Evolutionary conservation across 306 rosid genomes (phyloP).

Genomic region (Trifolium dubium): DNA sequence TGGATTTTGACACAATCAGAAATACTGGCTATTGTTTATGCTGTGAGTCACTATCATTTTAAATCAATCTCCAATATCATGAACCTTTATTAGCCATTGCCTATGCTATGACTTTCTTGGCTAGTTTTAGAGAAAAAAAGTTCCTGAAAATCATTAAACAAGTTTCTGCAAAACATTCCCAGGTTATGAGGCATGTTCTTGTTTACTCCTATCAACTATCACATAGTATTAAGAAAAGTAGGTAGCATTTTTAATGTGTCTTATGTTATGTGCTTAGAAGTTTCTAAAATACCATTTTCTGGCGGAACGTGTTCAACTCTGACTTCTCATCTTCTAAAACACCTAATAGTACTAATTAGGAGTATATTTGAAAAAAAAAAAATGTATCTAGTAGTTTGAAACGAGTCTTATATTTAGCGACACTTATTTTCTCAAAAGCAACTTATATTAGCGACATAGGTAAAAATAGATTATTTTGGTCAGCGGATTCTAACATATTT

Average conservation of each 20-base stretch:
- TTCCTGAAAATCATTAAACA: slow-evolving; percentile 6
- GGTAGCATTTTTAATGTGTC: not conserved
- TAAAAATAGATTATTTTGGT: slow-evolving; percentile 13
- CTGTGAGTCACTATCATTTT: slow-evolving; percentile 59
- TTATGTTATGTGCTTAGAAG: not conserved
- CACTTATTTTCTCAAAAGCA: too few relatives aligned
- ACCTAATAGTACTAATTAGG: not conserved
- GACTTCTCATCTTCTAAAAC: not conserved
- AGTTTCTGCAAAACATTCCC: slow-evolving; percentile 1
- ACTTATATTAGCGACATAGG: not conserved
- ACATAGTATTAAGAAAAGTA: not conserved
- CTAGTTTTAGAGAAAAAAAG: not conserved
- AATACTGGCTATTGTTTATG: slow-evolving; percentile 76
- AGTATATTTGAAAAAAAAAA: too few relatives aligned
- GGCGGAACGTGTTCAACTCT: not conserved
- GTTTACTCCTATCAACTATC: not conserved
- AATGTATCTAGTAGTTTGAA: not conserved
- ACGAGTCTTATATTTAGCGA: not conserved
- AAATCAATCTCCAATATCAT: slow-evolving; percentile 16
- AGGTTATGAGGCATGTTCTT: slow-evolving; percentile 6
- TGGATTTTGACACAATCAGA: slow-evolving; percentile 86
- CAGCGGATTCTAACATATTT: slow-evolving; percentile 6
- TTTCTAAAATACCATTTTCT: not conserved
- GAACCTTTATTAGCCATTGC: slow-evolving; percentile 9
- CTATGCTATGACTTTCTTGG: not conserved